These are phyloP conservation scores for Aureobasidium sp. DNA, from an alignment of 2,329 filamentous ascomycete species.

Conservation along the genomic window DNA sequence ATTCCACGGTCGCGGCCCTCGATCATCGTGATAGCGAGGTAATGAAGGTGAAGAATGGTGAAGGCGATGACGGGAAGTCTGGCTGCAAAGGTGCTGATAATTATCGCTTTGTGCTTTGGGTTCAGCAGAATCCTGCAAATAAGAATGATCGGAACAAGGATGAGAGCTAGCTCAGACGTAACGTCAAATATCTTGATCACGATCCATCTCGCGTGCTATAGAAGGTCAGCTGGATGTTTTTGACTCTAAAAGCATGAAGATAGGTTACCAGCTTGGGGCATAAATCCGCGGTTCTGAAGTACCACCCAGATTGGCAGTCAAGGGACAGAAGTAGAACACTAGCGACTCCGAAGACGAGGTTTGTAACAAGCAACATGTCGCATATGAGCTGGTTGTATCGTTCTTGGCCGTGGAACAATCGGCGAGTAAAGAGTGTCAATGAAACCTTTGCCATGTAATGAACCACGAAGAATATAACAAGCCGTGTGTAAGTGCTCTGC, in stretches of 20 bases:
- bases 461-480: constrained; percentile 8
- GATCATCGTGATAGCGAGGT: background rate
- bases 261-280: constrained; percentile 1
- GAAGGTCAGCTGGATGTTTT: background rate
- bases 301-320: constrained; percentile 1
- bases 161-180: constrained; percentile 15
- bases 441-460: constrained; percentile 17
- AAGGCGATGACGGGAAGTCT: constrained; percentile 8
- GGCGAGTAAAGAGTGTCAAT: constrained; percentile 13
- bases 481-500: background rate
- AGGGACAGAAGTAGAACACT: constrained; percentile 3
- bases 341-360: background rate
- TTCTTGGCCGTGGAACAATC: constrained; percentile 15
- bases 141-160: constrained; percentile 13
- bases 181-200: constrained; percentile 14
- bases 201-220: constrained; percentile 10
- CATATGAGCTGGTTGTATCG: constrained; percentile 5
- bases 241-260: background rate
- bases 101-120: constrained; percentile 7
- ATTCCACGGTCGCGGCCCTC: background rate
- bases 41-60: background rate
- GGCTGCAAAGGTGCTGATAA: constrained; percentile 2
- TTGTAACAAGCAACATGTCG: background rate
- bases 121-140: constrained; percentile 15
- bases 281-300: background rate